Percentiles rank a stretch among this genome's conserved stretches.
Conservation (phyloP, 306 rosid species). For the Corylus americana region DNA sequence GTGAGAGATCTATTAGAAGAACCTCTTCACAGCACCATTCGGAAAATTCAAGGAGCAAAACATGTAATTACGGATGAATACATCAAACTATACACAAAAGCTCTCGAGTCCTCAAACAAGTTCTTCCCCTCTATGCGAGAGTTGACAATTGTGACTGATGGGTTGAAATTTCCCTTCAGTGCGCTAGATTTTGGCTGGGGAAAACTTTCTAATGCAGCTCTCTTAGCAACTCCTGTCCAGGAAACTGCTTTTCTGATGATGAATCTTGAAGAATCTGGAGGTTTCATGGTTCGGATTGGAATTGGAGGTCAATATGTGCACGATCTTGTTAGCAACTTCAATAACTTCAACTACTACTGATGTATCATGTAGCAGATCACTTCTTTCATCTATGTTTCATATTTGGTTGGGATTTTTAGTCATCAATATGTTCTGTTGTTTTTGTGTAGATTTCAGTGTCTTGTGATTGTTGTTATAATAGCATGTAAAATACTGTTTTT, state of each 20-base stretch:
- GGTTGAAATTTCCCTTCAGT: slow-evolving; percentile 25
- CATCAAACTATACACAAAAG: slow-evolving; percentile 24
- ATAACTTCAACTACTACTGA: slow-evolving; percentile 8
- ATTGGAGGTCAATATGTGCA: slow-evolving; percentile 14
- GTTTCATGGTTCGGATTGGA: slow-evolving; percentile 27
- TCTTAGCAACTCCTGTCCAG: slow-evolving; percentile 30
- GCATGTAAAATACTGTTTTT: not conserved
- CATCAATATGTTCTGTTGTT: not conserved
- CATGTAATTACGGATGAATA: slow-evolving; percentile 18
- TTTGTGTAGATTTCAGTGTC: not conserved
- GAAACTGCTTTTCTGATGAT: slow-evolving; percentile 34
- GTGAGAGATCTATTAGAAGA: slow-evolving; percentile 16
- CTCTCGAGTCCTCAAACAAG: slow-evolving; percentile 30
- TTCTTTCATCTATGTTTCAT: not conserved
- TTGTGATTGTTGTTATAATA: not conserved
- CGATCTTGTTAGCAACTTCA: slow-evolving; percentile 12
- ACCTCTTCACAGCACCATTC: slow-evolving; percentile 13
- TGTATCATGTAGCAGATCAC: too few relatives aligned
- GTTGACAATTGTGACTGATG: slow-evolving; percentile 28
- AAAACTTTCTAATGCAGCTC: slow-evolving; percentile 10
- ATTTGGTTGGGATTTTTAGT: not conserved
- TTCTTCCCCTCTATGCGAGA: slow-evolving; percentile 40
- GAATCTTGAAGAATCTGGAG: slow-evolving; percentile 18
- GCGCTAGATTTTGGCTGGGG: slow-evolving; percentile 36
- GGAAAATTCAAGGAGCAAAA: slow-evolving; percentile 33